These are phyloP conservation scores for Leccinum subtestaceum DNA, from an alignment of 768 basidiomycete genomes.

Conservation along the genomic window DNA sequence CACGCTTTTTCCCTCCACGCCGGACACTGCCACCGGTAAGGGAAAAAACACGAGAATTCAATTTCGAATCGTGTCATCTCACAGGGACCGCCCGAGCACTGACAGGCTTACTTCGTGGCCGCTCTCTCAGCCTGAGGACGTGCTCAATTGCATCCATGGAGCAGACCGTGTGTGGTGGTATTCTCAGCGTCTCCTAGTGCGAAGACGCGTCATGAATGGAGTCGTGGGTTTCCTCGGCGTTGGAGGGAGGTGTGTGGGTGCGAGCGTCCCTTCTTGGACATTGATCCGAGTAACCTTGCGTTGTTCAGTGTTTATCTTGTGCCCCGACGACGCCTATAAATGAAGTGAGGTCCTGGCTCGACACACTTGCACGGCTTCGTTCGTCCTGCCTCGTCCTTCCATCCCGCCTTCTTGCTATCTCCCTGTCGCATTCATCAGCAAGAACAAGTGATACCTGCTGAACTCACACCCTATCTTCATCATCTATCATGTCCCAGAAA, in stretches of 20 bases:
- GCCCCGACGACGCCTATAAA: not conserved
- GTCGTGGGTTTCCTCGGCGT: not conserved
- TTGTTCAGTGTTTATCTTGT: not conserved
- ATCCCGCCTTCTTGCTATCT: not conserved
- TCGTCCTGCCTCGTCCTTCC: not conserved
- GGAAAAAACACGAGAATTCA: not conserved
- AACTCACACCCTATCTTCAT: not conserved
- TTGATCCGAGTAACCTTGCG: not conserved
- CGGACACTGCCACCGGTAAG: not conserved
- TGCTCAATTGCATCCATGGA: not conserved
- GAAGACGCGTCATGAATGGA: not conserved
- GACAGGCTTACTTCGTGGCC: not conserved
- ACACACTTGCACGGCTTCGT: not conserved
- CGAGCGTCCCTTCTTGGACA: not conserved
- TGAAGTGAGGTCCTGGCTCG: not conserved
- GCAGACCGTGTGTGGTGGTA: not conserved
- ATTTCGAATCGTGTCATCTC: not conserved
- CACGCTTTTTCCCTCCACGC: not conserved
- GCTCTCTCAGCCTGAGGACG: not conserved
- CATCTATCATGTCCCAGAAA: conserved; percentile 25
- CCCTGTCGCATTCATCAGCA: not conserved
- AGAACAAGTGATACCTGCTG: not conserved
- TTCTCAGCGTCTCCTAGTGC: not conserved
- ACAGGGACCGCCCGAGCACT: not conserved
- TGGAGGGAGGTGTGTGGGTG: not conserved